These are phyloP conservation scores for Colletotrichum chlorophyti DNA, from an alignment of 2,329 filamentous ascomycete species.

Conservation along the genomic window DNA sequence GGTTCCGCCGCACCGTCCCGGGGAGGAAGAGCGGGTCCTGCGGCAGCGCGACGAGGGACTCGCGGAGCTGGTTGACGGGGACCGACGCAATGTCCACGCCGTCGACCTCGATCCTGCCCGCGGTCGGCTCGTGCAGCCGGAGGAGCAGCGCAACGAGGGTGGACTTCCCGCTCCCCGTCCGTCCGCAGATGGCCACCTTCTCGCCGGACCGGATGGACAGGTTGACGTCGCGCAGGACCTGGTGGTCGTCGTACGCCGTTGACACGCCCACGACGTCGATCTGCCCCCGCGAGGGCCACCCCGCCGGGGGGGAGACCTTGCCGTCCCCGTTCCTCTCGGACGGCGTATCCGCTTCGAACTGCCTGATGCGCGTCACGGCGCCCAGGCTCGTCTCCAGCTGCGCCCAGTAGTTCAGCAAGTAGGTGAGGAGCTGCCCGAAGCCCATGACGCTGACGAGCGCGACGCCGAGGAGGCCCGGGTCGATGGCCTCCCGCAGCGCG, in stretches of 20 bases:
- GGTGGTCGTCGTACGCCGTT: conserved; percentile 8
- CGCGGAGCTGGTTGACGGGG: conserved; percentile 32
- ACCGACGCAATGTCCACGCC: conserved; percentile 42
- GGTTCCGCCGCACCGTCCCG: conserved; percentile 55
- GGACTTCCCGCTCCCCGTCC: conserved; percentile 45
- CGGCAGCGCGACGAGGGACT: conserved; percentile 49
- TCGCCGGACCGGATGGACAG: conserved; percentile 40
- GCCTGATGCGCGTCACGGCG: conserved; percentile 35
- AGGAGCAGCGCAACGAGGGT: conserved; percentile 50
- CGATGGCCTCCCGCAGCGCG: conserved; percentile 29
- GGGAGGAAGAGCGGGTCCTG: conserved; percentile 59
- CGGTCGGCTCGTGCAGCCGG: conserved; percentile 52
- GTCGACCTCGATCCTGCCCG: conserved; percentile 52
- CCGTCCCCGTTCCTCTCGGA: conserved; percentile 26
- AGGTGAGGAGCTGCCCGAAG: conserved; percentile 39
- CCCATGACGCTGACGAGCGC: conserved; percentile 39
- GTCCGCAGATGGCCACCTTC: conserved; percentile 51
- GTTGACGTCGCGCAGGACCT: conserved; percentile 37
- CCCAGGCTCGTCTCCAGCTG: conserved; percentile 38
- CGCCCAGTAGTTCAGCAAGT: conserved; percentile 42
- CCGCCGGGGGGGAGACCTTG: neutral
- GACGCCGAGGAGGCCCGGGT: conserved; percentile 31
- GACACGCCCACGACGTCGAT: neutral
- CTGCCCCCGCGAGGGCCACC: neutral
- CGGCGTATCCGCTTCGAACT: conserved; percentile 34